These are phyloP conservation scores for Rhodamnia rubescens DNA, from an alignment of 345 rosid genomes.

Conservation along the genomic window DNA sequence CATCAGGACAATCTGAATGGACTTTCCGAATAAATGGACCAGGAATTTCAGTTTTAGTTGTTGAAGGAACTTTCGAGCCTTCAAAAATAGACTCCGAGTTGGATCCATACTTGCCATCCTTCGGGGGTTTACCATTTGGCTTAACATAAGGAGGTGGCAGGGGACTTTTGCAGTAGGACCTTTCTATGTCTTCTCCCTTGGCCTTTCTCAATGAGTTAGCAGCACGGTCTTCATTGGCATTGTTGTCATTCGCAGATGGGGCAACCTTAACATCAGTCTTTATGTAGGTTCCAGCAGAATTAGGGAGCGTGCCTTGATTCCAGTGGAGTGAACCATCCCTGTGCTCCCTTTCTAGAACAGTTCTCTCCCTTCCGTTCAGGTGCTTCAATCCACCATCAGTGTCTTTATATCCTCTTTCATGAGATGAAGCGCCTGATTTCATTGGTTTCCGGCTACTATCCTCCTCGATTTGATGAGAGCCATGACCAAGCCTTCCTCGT, in stretches of 20 bases:
- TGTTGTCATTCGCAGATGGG: constrained; percentile 9
- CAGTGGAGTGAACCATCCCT: constrained; percentile 4
- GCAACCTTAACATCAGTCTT: constrained; percentile 16
- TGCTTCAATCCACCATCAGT: neutral
- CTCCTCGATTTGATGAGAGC: constrained; percentile 27
- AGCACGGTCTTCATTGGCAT: constrained; percentile 10
- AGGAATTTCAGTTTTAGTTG: constrained; percentile 4
- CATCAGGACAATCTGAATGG: constrained; percentile 18
- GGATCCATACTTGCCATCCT: constrained; percentile 19
- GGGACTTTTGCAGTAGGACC: constrained; percentile 23
- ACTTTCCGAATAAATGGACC: constrained; percentile 13
- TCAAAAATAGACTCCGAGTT: constrained; percentile 11
- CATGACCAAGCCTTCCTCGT: constrained; percentile 25
- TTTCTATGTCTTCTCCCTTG: constrained; percentile 29
- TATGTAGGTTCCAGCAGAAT: constrained; percentile 3
- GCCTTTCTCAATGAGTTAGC: constrained; percentile 8
- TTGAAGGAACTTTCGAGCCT: constrained; percentile 22
- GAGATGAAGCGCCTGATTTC: constrained; percentile 35
- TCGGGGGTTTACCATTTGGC: constrained; percentile 16
- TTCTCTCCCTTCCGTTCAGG: constrained; percentile 15
- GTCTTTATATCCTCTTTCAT: constrained; percentile 18
- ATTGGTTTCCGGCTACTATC: constrained; percentile 27
- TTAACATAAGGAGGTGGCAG: constrained; percentile 27
- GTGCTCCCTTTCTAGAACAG: constrained; percentile 17
- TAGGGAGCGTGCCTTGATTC: constrained; percentile 16